These are phyloP conservation scores for Thamnidium elegans DNA, from an alignment of 192 early-diverging fungal genomes.

Conservation along the genomic window DNA sequence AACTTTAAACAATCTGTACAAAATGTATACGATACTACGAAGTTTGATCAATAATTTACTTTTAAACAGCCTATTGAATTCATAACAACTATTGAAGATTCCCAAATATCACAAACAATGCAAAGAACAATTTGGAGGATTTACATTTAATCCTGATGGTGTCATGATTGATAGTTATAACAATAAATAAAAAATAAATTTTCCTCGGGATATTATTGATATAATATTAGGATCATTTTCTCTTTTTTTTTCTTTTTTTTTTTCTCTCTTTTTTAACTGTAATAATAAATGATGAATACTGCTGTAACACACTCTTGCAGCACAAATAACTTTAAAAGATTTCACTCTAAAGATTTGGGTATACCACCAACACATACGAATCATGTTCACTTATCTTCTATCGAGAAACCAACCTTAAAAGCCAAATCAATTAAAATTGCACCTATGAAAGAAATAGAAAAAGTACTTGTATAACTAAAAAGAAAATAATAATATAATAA, in stretches of 20 bases:
- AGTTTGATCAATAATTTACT: no score
- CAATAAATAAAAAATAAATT: not conserved
- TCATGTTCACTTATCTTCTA: no score
- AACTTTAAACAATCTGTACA: constrained; percentile 90
- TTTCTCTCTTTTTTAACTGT: not conserved
- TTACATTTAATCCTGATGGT: constrained; percentile 81
- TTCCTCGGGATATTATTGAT: no score
- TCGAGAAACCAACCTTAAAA: not conserved
- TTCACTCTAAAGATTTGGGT: not conserved
- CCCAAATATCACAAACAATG: constrained; percentile 80
- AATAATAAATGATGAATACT: not conserved
- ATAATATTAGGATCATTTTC: no score
- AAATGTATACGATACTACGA: constrained; percentile 90
- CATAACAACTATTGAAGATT: constrained; percentile 64
- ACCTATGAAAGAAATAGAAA: constrained; percentile 14
- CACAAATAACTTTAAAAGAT: not conserved
- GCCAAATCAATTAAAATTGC: not conserved
- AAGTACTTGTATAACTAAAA: not conserved
- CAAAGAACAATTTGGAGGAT: constrained; percentile 94
- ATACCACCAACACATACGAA: constrained; percentile 2
- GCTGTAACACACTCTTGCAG: not conserved
- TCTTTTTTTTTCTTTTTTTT: not conserved
- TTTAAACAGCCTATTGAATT: no score
- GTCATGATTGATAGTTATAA: constrained; percentile 50
- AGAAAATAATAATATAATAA: not conserved